Conservation (phyloP, 768 basidiomycete genomes). For the Kwoniella pini region DNA sequence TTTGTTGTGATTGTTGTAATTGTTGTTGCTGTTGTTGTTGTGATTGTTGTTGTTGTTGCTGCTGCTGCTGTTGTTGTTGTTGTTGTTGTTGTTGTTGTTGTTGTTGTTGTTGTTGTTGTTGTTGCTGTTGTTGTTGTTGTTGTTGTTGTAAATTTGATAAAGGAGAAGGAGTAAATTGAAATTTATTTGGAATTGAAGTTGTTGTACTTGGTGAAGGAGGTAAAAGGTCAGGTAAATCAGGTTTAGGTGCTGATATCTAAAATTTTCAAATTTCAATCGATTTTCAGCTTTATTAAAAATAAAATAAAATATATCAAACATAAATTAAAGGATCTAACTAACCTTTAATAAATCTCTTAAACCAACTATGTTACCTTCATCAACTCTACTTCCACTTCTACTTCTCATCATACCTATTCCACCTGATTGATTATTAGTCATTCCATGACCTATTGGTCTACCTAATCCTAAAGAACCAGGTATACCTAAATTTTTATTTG, state of each 20-base stretch:
- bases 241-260: constrained; percentile 41
- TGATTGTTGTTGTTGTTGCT: no score
- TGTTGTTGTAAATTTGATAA: constrained; percentile 21
- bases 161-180: constrained; percentile 47
- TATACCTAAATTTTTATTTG: constrained; percentile 17
- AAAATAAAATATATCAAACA: not conserved
- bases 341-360: constrained; percentile 51
- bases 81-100: not conserved
- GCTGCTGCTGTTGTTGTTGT: no score
- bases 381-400: constrained; percentile 43
- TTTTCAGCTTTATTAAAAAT: not conserved
- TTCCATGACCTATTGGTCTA: constrained; percentile 3
- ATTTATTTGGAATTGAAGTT: constrained; percentile 32
- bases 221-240: constrained; percentile 44
- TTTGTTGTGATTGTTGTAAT: no score
- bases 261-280: not conserved
- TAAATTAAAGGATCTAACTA: constrained; percentile 1
- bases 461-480: constrained; percentile 5
- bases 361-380: constrained; percentile 26
- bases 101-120: constrained; percentile 3
- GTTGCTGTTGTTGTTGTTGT: constrained; percentile 18
- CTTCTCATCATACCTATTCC: constrained; percentile 36
- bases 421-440: constrained; percentile 5
- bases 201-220: constrained; percentile 41
- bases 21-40: no score